Percentiles rank a stretch among this genome's conserved stretches.
These are phyloP conservation scores for Aegilops tauschii DNA, from an alignment of 176 grass and related monocot species.

Conservation along the genomic window DNA sequence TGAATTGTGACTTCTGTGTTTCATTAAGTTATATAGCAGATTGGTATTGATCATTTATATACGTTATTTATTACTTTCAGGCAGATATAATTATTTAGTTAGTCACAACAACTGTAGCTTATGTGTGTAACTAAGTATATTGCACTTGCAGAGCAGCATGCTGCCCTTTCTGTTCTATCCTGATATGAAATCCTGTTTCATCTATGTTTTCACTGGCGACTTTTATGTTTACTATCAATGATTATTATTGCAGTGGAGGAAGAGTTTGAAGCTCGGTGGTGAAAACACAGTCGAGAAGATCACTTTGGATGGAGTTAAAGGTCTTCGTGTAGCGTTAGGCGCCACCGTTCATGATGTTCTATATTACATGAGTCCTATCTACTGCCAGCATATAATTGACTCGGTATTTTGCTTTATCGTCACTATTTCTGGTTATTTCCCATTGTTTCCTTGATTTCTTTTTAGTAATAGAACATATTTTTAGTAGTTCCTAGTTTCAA, in stretches of 20 bases:
- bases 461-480: constrained; percentile 16
- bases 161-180: constrained; percentile 16
- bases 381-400: constrained; percentile 95
- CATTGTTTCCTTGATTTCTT: background rate
- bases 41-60: background rate
- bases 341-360: constrained; percentile 98
- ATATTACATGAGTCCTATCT: constrained; percentile 99
- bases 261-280: constrained; percentile 77
- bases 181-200: constrained; percentile 7
- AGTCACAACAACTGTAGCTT: background rate
- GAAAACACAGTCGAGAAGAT: constrained; percentile 91
- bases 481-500: constrained; percentile 3
- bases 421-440: background rate
- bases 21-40: constrained; percentile 14
- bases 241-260: constrained; percentile 77
- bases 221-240: constrained; percentile 21
- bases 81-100: background rate
- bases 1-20: background rate
- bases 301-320: constrained; percentile 93
- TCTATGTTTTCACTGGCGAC: background rate
- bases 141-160: background rate
- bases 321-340: constrained; percentile 77
- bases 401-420: constrained; percentile 68
- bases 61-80: background rate
- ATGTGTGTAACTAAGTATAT: constrained; percentile 9